Evolutionary conservation across 176 grass and related monocot genomes (phyloP).

Genomic region (Oryza glumipatula): DNA sequence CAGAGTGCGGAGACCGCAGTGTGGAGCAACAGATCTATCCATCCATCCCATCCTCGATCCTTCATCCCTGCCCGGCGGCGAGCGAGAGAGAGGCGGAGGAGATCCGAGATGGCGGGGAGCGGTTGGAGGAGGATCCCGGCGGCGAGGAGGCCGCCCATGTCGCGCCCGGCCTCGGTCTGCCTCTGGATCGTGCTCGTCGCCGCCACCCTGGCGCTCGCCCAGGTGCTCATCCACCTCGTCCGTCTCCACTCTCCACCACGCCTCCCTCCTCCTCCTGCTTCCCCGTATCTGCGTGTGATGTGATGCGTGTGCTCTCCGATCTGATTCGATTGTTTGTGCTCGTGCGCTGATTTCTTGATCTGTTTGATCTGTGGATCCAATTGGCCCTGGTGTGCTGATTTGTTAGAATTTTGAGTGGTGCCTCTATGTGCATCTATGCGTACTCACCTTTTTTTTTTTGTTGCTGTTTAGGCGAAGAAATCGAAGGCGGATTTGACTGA

Average conservation of each 20-base stretch:
- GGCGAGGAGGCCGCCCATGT: constrained; percentile 18
- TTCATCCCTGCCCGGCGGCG: constrained; percentile 5
- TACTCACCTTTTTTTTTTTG: background rate
- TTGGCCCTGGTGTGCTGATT: background rate
- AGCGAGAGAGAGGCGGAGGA: background rate
- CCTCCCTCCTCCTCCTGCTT: background rate
- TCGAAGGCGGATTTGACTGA: constrained; percentile 64
- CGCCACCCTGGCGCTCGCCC: constrained; percentile 67
- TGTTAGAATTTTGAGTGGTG: background rate
- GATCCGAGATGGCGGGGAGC: constrained; percentile 49
- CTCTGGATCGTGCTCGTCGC: constrained; percentile 68
- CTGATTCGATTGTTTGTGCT: background rate
- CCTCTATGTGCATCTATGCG: background rate
- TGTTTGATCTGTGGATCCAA: constrained; percentile 22
- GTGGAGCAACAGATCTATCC: constrained; percentile 37
- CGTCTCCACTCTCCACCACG: background rate
- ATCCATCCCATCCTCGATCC: background rate
- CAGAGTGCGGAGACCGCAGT: background rate
- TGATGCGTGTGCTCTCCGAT: background rate
- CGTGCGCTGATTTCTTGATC: background rate
- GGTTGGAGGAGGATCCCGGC: constrained; percentile 41
- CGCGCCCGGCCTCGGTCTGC: constrained; percentile 40
- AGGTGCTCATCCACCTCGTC: constrained; percentile 78
- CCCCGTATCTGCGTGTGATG: background rate
- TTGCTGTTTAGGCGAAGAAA: constrained; percentile 62